These are phyloP conservation scores for Trichosporon coremiiforme DNA, from an alignment of 1,284 basidiomycete species.

Conservation along the genomic window DNA sequence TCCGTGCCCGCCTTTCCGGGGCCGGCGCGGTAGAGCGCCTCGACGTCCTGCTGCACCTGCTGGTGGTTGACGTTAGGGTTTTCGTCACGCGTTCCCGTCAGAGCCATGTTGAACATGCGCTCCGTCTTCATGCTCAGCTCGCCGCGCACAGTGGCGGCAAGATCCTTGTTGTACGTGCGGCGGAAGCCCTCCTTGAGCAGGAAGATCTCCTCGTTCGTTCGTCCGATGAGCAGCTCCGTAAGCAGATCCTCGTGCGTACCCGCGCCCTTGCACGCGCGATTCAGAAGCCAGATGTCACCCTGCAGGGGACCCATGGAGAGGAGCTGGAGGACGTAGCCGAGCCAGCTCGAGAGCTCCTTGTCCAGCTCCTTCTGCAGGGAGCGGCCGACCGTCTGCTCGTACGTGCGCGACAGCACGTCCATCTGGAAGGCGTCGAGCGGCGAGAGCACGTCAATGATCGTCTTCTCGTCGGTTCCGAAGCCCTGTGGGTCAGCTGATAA, in stretches of 20 bases:
- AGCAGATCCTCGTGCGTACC: constrained; percentile 57
- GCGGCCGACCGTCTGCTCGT: constrained; percentile 51
- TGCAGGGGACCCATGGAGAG: constrained; percentile 53
- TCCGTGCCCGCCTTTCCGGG: constrained; percentile 56
- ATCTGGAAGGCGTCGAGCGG: constrained; percentile 56
- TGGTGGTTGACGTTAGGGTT: constrained; percentile 51
- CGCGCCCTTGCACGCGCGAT: constrained; percentile 52
- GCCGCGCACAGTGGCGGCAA: constrained; percentile 48
- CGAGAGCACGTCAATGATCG: constrained; percentile 50
- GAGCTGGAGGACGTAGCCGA: constrained; percentile 54
- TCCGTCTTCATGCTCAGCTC: constrained; percentile 58
- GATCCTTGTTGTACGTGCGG: constrained; percentile 51
- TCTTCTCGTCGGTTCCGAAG: constrained; percentile 55
- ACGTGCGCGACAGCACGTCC: constrained; percentile 51
- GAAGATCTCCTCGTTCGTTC: constrained; percentile 56
- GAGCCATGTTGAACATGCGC: constrained; percentile 56
- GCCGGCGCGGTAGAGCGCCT: constrained; percentile 53
- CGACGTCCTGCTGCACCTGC: constrained; percentile 54
- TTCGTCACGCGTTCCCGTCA: constrained; percentile 54
- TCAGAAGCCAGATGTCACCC: constrained; percentile 52
- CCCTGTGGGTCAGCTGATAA: constrained; percentile 37
- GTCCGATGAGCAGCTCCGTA: constrained; percentile 53
- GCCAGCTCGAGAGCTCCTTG: constrained; percentile 55
- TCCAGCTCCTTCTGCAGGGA: constrained; percentile 51
- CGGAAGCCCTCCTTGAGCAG: constrained; percentile 55